These are phyloP conservation scores for Fagus crenata DNA, from an alignment of 306 rosid genomes.

Conservation along the genomic window DNA sequence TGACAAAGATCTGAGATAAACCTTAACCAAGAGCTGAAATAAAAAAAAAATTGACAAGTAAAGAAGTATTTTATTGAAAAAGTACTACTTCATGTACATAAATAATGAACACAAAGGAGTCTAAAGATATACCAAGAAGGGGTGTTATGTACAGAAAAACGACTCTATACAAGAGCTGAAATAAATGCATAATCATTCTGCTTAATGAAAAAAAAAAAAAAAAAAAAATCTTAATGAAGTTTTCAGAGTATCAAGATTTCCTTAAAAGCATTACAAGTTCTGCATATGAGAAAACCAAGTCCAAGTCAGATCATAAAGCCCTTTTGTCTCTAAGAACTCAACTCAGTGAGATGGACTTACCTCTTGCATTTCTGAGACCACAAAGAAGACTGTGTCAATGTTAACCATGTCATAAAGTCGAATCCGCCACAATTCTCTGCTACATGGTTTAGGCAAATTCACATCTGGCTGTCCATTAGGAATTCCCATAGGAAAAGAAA, in stretches of 20 bases:
- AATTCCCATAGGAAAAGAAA: slow-evolving; percentile 48
- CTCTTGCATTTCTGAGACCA: slow-evolving; percentile 75
- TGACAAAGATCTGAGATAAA: not conserved
- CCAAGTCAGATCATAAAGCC: not conserved
- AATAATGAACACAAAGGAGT: too few species aligned
- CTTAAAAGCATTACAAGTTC: slow-evolving; percentile 1
- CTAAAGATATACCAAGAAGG: too few species aligned
- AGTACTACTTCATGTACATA: too few species aligned
- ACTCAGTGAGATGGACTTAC: slow-evolving; percentile 32
- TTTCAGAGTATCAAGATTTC: not conserved
- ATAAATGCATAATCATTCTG: not conserved
- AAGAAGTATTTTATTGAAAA: too few species aligned
- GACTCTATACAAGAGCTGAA: not conserved
- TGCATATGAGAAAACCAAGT: slow-evolving; percentile 10
- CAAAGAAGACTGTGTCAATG: slow-evolving; percentile 64
- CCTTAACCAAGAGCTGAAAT: not conserved
- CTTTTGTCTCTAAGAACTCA: not conserved
- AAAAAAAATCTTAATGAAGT: not conserved
- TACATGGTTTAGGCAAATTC: slow-evolving; percentile 57
- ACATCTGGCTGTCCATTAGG: slow-evolving; percentile 43
- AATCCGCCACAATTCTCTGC: slow-evolving; percentile 78
- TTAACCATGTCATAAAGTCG: slow-evolving; percentile 78
- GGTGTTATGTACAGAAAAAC: too few species aligned
- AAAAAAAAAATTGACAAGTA: not conserved
- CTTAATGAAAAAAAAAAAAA: not conserved